These are phyloP conservation scores for Colletotrichum musae DNA, from an alignment of 2,329 filamentous ascomycete genomes.

Conservation along the genomic window DNA sequence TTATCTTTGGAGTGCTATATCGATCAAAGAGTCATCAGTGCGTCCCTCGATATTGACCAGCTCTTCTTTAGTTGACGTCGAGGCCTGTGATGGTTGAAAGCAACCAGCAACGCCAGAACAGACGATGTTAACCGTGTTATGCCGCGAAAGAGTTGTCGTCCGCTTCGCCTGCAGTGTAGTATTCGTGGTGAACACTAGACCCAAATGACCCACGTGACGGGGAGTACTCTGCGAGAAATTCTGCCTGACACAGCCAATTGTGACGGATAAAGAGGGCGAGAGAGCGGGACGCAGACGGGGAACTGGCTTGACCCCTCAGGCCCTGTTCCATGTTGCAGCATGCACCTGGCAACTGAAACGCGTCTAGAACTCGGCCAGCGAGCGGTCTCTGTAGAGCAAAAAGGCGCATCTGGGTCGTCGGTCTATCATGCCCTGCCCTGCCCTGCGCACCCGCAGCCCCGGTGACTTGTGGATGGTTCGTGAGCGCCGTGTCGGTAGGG, in stretches of 20 bases:
- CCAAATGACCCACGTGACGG: slow-evolving; percentile 8
- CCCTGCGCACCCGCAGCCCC: background rate
- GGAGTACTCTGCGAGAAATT: background rate
- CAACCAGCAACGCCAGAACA: background rate
- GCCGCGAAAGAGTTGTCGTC: background rate
- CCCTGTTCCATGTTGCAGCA: slow-evolving; percentile 40
- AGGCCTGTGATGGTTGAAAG: background rate
- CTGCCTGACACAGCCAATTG: slow-evolving; percentile 15
- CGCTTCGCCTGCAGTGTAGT: background rate
- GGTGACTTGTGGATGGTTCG: background rate
- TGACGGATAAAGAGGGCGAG: slow-evolving; percentile 24
- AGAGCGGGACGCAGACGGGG: slow-evolving; percentile 3
- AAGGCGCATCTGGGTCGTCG: slow-evolving; percentile 11
- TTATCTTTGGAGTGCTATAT: background rate
- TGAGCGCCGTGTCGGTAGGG: slow-evolving; percentile 4
- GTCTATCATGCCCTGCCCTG: background rate
- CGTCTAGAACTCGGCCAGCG: slow-evolving; percentile 32
- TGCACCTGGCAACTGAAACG: slow-evolving; percentile 37
- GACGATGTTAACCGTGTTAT: background rate
- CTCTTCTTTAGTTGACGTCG: background rate
- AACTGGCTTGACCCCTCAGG: slow-evolving; percentile 1
- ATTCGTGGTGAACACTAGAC: background rate
- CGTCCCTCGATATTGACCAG: background rate
- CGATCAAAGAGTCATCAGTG: slow-evolving; percentile 6
- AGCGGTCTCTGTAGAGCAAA: slow-evolving; percentile 8